phyloP scores from a whole-genome alignment of 495 filamentous ascomycete species.

The Aspergillus diversus region DNA sequence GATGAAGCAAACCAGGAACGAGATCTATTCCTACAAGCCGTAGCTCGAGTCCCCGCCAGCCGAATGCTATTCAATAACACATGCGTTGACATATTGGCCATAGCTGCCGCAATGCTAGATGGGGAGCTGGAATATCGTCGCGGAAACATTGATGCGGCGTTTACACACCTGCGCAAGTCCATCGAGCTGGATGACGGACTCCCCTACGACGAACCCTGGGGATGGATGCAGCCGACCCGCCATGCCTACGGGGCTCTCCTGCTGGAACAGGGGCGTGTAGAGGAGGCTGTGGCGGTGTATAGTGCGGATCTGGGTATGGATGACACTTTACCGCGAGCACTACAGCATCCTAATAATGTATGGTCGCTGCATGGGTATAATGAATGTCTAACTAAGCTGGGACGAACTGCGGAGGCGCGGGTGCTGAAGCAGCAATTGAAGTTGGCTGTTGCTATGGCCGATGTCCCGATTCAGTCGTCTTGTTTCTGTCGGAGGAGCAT shows the following conservation, averaged over 20 bases:
- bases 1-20: conserved; percentile 51
- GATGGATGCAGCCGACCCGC: conserved; percentile 66
- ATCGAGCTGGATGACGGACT: conserved; percentile 57
- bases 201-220: conserved; percentile 68
- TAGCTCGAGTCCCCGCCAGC: conserved; percentile 49
- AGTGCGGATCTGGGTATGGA: conserved; percentile 61
- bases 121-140: conserved; percentile 70
- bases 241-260: conserved; percentile 66
- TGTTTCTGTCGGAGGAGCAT: conserved; percentile 58
- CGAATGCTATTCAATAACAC: conserved; percentile 70
- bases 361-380: conserved; percentile 67
- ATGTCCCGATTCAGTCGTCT: conserved; percentile 59
- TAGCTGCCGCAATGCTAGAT: conserved; percentile 66
- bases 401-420: conserved; percentile 49
- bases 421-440: conserved; percentile 54
- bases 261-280: conserved; percentile 58
- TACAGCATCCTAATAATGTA: conserved; percentile 66
- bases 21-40: conserved; percentile 47
- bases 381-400: conserved; percentile 59
- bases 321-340: conserved; percentile 54
- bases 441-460: conserved; percentile 53
- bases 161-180: conserved; percentile 54
- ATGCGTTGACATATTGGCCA: conserved; percentile 58
- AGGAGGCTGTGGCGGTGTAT: conserved; percentile 58
- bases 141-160: conserved; percentile 57